These are phyloP conservation scores for Verticillium longisporum DNA, from an alignment of 2,329 filamentous ascomycete genomes.

Conservation along the genomic window DNA sequence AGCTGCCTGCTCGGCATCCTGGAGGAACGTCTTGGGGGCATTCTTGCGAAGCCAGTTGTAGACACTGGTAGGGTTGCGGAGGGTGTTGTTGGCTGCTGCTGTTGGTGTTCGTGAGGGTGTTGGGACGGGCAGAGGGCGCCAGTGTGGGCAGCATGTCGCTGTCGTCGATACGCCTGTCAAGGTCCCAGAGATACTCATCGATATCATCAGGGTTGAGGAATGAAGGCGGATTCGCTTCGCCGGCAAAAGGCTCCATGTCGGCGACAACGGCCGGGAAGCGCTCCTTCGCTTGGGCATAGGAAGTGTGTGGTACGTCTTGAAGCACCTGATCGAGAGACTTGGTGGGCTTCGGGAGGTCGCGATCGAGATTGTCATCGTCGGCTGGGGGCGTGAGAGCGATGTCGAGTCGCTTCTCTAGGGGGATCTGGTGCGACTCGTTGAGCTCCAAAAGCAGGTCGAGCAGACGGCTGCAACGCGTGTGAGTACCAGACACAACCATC, in stretches of 20 bases:
- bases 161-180: constrained; percentile 46
- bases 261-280: constrained; percentile 52
- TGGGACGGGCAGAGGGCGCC: constrained; percentile 39
- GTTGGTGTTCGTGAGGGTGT: constrained; percentile 24
- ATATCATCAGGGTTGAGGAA: constrained; percentile 66
- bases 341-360: constrained; percentile 30
- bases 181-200: constrained; percentile 63
- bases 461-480: constrained; percentile 56
- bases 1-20: constrained; percentile 55
- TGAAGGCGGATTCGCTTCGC: constrained; percentile 50
- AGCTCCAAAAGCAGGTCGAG: constrained; percentile 85
- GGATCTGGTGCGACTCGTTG: constrained; percentile 76
- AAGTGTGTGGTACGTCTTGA: constrained; percentile 42
- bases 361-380: constrained; percentile 26
- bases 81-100: constrained; percentile 28
- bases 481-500: background rate
- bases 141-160: constrained; percentile 40
- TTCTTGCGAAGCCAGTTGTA: constrained; percentile 92
- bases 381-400: constrained; percentile 45
- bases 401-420: constrained; percentile 67
- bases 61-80: constrained; percentile 77
- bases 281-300: constrained; percentile 49
- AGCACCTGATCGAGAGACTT: constrained; percentile 46
- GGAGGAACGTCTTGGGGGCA: constrained; percentile 76
- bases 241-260: constrained; percentile 41